phyloP scores from a whole-genome alignment of 805 yeast species.

The Candida jianshihensis region DNA sequence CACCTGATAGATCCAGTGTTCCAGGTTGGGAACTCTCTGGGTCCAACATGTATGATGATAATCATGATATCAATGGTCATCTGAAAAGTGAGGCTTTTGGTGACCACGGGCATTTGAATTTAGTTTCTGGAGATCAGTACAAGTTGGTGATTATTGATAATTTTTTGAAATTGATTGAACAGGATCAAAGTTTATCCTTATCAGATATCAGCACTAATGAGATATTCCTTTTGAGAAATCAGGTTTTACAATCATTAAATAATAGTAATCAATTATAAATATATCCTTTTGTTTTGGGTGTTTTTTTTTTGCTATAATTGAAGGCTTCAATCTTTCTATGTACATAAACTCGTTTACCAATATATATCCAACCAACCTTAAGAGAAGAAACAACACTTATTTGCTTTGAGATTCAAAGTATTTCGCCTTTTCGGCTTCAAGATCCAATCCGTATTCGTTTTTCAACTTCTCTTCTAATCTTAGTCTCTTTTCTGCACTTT shows the following conservation, averaged over 20 bases:
- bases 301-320: too few species aligned
- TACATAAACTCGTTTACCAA: background rate
- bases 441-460: conserved; percentile 55
- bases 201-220: conserved; percentile 6
- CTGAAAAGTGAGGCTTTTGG: too few species aligned
- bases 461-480: conserved; percentile 65
- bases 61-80: too few species aligned
- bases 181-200: conserved; percentile 2
- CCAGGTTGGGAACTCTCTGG: too few species aligned
- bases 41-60: too few species aligned
- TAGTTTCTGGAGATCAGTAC: background rate
- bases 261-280: background rate
- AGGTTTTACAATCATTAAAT: background rate
- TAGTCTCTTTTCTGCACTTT: conserved; percentile 63
- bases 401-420: conserved; percentile 12
- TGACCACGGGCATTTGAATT: background rate
- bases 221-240: conserved; percentile 1
- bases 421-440: conserved; percentile 37
- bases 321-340: too few species aligned
- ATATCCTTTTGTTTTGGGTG: too few species aligned
- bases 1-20: conserved; percentile 1
- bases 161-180: conserved; percentile 8
- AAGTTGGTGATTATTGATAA: conserved; percentile 7
- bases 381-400: background rate
- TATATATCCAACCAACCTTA: background rate